A percentile compares a stretch with the other conserved stretches of the same genome.
Conservation (phyloP, 2,329 filamentous ascomycete species). For the Arthrobotrys conoides region DNA sequence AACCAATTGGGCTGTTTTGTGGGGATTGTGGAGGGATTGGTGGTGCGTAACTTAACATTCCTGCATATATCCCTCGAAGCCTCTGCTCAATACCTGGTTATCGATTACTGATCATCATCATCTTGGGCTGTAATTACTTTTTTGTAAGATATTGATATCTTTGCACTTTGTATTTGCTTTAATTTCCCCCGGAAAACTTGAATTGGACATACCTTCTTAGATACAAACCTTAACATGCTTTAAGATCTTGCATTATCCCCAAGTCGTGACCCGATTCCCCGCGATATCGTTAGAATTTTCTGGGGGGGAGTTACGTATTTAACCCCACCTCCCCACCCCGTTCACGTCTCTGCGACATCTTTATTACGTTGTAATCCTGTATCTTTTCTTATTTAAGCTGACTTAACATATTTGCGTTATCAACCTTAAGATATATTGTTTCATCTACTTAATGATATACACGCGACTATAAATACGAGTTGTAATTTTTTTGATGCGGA, state of each 20-base stretch:
- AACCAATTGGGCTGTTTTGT: conserved; percentile 15
- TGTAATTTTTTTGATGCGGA: no score
- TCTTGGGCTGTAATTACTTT: background rate
- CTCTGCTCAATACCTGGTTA: conserved; percentile 12
- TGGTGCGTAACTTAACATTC: background rate
- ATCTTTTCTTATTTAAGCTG: conserved; percentile 16
- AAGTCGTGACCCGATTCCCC: conserved; percentile 14
- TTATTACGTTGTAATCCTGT: background rate
- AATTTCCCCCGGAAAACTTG: background rate
- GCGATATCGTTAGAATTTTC: background rate
- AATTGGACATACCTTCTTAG: conserved; percentile 3
- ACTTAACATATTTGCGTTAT: background rate
- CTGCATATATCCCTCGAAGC: conserved; percentile 6
- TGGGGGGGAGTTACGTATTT: background rate
- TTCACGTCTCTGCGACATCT: background rate
- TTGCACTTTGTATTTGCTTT: background rate
- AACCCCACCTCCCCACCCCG: conserved; percentile 1
- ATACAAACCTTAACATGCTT: background rate
- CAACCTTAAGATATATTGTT: background rate
- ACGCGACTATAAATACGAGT: conserved; percentile 18
- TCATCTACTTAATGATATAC: background rate
- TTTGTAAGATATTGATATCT: background rate
- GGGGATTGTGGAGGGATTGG: background rate
- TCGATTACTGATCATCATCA: conserved; percentile 14
- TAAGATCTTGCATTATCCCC: conserved; percentile 10